These are phyloP conservation scores for Phaeosphaeriaceae sp. DNA, from an alignment of 2,329 filamentous ascomycete genomes.

Conservation along the genomic window DNA sequence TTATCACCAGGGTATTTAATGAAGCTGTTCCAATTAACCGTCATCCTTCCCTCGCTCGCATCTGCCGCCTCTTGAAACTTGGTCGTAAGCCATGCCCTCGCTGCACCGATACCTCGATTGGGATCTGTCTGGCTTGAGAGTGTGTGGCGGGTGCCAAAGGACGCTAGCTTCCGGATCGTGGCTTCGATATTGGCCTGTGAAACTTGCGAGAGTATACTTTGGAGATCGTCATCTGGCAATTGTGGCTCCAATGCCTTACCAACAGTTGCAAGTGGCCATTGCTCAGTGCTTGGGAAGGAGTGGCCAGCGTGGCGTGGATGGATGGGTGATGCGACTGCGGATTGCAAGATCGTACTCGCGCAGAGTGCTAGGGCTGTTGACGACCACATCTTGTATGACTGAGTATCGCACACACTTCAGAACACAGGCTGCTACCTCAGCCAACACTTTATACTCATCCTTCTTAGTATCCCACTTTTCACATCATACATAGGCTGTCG, in stretches of 20 bases:
- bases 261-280: constrained; percentile 48
- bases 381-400: constrained; percentile 17
- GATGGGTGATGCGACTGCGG: constrained; percentile 16
- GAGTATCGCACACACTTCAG: background rate
- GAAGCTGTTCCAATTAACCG: constrained; percentile 59
- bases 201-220: constrained; percentile 45
- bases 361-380: constrained; percentile 9
- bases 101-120: constrained; percentile 61
- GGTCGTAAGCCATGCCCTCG: constrained; percentile 60
- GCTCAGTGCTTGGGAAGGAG: constrained; percentile 17
- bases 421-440: background rate
- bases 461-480: constrained; percentile 10
- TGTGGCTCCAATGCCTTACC: constrained; percentile 44
- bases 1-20: constrained; percentile 50
- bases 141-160: constrained; percentile 63
- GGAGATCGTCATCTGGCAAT: constrained; percentile 47
- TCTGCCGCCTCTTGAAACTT: constrained; percentile 56
- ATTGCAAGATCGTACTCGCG: constrained; percentile 8
- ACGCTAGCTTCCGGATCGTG: constrained; percentile 59
- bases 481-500: background rate
- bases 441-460: constrained; percentile 1
- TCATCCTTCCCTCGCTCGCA: constrained; percentile 55
- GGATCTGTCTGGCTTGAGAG: constrained; percentile 58
- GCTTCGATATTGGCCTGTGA: constrained; percentile 53
- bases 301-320: constrained; percentile 16